These are phyloP conservation scores for Aethionema arabicum DNA, from an alignment of 345 rosid genomes.

Conservation along the genomic window DNA sequence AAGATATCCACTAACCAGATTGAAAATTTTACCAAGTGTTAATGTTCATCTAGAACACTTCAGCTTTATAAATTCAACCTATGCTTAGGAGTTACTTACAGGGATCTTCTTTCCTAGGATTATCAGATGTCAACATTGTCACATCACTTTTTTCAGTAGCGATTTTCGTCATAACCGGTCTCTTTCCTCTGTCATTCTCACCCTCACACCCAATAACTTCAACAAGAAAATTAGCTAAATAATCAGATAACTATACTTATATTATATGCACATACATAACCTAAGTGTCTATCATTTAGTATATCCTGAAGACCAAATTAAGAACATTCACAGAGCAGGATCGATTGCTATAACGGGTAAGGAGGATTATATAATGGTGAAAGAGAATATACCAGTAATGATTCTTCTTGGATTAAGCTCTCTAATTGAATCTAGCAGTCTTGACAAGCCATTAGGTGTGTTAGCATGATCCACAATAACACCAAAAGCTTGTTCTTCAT, in stretches of 20 bases:
- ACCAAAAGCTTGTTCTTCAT: constrained; percentile 92
- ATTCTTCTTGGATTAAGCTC: constrained; percentile 84
- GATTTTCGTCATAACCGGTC: constrained; percentile 86
- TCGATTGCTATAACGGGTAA: not conserved
- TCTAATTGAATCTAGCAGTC: constrained; percentile 80
- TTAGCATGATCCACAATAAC: constrained; percentile 87
- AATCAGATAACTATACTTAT: constrained; percentile 14
- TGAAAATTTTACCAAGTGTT: constrained; percentile 9
- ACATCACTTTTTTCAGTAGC: constrained; percentile 91
- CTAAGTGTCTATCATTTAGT: too few relatives aligned
- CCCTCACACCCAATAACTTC: constrained; percentile 83
- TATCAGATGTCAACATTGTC: constrained; percentile 88
- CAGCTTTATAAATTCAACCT: constrained; percentile 7
- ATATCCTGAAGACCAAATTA: not conserved
- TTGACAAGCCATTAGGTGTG: constrained; percentile 82
- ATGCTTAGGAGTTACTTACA: constrained; percentile 42
- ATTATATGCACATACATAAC: not conserved
- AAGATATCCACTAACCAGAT: constrained; percentile 80
- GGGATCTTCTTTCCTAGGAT: constrained; percentile 88
- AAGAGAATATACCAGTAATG: constrained; percentile 62
- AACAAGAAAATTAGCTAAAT: constrained; percentile 5
- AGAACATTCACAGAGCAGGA: not conserved
- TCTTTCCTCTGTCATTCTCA: constrained; percentile 76
- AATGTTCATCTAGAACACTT: constrained; percentile 1
- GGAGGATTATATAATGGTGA: not conserved